phyloP scores from a whole-genome alignment of 768 basidiomycete genomes.

The Kwoniella dejecticola region DNA sequence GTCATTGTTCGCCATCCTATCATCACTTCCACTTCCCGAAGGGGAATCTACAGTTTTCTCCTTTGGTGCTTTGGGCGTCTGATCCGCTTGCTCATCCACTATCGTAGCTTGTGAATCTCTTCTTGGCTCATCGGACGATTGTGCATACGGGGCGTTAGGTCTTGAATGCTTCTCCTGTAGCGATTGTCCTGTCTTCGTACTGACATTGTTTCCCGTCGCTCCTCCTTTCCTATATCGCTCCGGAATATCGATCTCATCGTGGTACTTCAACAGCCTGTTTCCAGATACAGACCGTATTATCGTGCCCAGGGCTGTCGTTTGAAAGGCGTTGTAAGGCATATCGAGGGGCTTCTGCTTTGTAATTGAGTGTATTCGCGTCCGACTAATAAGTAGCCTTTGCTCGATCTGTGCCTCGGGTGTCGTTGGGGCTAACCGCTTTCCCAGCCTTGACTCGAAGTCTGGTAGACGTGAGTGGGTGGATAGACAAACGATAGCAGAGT shows the following conservation, averaged over 20 bases:
- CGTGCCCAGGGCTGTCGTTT: slow-evolving; percentile 16
- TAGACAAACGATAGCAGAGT: too few relatives aligned
- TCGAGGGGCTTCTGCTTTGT: too few relatives aligned
- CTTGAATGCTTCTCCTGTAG: too few relatives aligned
- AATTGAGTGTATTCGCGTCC: too few relatives aligned
- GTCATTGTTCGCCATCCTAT: slow-evolving; percentile 8
- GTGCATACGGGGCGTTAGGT: too few relatives aligned
- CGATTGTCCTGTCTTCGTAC: not conserved
- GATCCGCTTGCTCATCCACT: not conserved
- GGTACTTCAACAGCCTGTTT: slow-evolving; percentile 12
- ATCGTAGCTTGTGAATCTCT: slow-evolving; percentile 13
- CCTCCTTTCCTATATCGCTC: slow-evolving; percentile 15
- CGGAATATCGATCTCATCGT: slow-evolving; percentile 22
- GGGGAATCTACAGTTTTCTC: not conserved
- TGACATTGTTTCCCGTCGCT: not conserved
- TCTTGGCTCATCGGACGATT: too few relatives aligned
- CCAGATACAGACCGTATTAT: slow-evolving; percentile 6
- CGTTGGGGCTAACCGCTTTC: too few relatives aligned
- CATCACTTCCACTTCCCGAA: not conserved
- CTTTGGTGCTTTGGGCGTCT: not conserved
- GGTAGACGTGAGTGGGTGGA: too few relatives aligned
- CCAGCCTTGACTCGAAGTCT: too few relatives aligned
- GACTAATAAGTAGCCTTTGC: too few relatives aligned
- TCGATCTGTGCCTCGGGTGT: too few relatives aligned
- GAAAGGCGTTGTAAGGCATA: slow-evolving; percentile 23